A percentile compares a stretch with the other conserved stretches of the same genome.
phyloP scores from a whole-genome alignment of 305 asterid species.

The Caryopteris hybrid region DNA sequence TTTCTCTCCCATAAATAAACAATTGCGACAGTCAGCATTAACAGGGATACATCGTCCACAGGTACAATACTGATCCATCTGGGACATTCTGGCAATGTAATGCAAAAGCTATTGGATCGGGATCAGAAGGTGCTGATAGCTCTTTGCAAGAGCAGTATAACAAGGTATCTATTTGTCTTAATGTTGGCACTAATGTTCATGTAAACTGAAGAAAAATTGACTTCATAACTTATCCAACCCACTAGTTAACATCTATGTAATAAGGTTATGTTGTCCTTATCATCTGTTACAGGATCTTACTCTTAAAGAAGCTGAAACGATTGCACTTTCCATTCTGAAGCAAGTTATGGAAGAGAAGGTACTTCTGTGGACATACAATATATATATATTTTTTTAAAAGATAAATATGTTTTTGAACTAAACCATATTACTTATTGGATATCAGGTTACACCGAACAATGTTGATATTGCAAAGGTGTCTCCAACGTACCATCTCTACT shows the following conservation, averaged over 20 bases:
- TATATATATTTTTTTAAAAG: too few species aligned
- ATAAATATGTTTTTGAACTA: not conserved
- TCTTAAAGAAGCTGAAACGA: slow-evolving; percentile 83
- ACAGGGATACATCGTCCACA: slow-evolving; percentile 23
- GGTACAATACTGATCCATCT: slow-evolving; percentile 87
- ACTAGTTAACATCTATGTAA: too few species aligned
- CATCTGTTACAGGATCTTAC: slow-evolving; percentile 58
- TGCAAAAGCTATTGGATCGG: slow-evolving; percentile 95
- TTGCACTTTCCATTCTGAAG: slow-evolving; percentile 84
- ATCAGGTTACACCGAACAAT: slow-evolving; percentile 84
- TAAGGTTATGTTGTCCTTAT: too few species aligned
- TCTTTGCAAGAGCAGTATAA: slow-evolving; percentile 93
- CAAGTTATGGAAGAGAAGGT: slow-evolving; percentile 99
- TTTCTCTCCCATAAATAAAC: not conserved
- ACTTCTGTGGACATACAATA: slow-evolving; percentile 19
- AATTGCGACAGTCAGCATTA: not conserved
- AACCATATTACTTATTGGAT: not conserved
- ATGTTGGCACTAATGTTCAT: too few species aligned
- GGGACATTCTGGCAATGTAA: slow-evolving; percentile 99
- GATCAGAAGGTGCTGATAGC: slow-evolving; percentile 99
- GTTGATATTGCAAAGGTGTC: slow-evolving; percentile 88
- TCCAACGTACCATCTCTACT: slow-evolving; percentile 73
- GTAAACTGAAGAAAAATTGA: too few species aligned
- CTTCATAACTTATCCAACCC: too few species aligned
- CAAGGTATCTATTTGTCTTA: slow-evolving; percentile 42